A percentile compares a stretch with the other conserved stretches of the same genome.
phyloP scores from a whole-genome alignment of 2,329 filamentous ascomycete genomes.

The Aspergillus thermomutatus region DNA sequence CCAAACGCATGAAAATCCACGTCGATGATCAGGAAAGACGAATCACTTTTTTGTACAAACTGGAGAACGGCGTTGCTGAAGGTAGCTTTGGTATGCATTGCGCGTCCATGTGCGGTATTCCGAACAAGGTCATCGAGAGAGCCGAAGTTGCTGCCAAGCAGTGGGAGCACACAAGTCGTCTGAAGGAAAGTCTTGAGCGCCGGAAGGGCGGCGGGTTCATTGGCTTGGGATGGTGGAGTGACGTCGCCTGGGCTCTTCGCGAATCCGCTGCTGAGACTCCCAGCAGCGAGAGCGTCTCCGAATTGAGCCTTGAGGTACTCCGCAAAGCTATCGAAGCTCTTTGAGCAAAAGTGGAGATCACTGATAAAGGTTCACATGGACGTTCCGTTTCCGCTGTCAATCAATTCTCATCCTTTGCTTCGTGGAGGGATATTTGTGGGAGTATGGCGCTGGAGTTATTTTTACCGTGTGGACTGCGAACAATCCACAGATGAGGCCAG shows the following conservation, averaged over 20 bases:
- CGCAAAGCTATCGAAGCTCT: slow-evolving; percentile 55
- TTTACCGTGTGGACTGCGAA: not conserved
- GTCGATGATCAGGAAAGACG: slow-evolving; percentile 79
- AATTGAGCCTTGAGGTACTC: slow-evolving; percentile 55
- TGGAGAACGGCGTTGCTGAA: slow-evolving; percentile 90
- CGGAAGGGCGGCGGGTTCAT: slow-evolving; percentile 77
- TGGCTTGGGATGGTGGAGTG: slow-evolving; percentile 80
- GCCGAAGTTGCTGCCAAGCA: slow-evolving; percentile 85
- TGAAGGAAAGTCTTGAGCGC: slow-evolving; percentile 83
- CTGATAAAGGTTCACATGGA: not conserved
- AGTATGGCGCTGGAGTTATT: not conserved
- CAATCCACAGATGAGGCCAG: not conserved
- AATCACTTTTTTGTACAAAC: slow-evolving; percentile 95
- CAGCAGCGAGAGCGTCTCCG: slow-evolving; percentile 37
- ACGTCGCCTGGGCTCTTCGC: slow-evolving; percentile 74
- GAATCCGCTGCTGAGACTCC: slow-evolving; percentile 41
- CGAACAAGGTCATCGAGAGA: slow-evolving; percentile 72
- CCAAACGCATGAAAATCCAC: slow-evolving; percentile 89
- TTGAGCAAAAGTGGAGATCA: slow-evolving; percentile 26
- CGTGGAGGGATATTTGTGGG: not conserved
- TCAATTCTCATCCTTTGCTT: not conserved
- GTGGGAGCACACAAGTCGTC: slow-evolving; percentile 90
- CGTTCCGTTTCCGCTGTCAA: not conserved
- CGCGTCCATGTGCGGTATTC: slow-evolving; percentile 95
- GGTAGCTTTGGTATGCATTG: slow-evolving; percentile 99